These are phyloP conservation scores for Phytopythium kandeliae DNA, from an alignment of 352 stramenopile genomes.

Conservation along the genomic window DNA sequence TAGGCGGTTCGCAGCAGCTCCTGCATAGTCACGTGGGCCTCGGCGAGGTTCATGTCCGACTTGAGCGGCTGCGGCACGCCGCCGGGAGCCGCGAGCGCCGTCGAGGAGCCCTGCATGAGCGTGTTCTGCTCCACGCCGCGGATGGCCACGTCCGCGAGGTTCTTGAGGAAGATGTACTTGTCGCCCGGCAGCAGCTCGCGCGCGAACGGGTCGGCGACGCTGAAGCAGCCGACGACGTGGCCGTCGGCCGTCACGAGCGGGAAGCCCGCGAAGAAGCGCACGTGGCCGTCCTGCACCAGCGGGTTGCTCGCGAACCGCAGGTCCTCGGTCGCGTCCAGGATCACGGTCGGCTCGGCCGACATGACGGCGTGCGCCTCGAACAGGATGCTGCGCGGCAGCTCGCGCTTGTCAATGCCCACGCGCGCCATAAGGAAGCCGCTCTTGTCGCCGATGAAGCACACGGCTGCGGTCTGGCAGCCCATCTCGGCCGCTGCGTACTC, in stretches of 20 bases:
- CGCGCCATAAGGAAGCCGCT: conserved; percentile 82
- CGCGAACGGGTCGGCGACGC: conserved; percentile 69
- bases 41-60: conserved; percentile 49
- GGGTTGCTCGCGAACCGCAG: conserved; percentile 78
- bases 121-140: conserved; percentile 81
- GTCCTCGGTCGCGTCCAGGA: conserved; percentile 78
- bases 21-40: conserved; percentile 77
- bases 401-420: conserved; percentile 67
- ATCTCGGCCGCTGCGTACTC: conserved; percentile 78
- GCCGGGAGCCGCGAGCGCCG: conserved; percentile 9
- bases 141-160: conserved; percentile 72
- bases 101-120: conserved; percentile 24
- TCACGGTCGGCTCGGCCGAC: conserved; percentile 62
- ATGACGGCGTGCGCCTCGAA: conserved; percentile 82
- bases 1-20: conserved; percentile 79
- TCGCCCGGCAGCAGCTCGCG: conserved; percentile 67
- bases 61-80: conserved; percentile 32
- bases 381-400: conserved; percentile 72
- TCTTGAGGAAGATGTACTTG: conserved; percentile 82
- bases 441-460: conserved; percentile 85
- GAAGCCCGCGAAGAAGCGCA: conserved; percentile 83
- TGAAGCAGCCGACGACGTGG: conserved; percentile 64
- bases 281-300: conserved; percentile 60
- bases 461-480: conserved; percentile 73
- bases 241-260: conserved; percentile 68